A percentile compares a stretch with the other conserved stretches of the same genome.
Conservation (phyloP, 768 basidiomycete genomes). For the Stropharia rugosoannulata region DNA sequence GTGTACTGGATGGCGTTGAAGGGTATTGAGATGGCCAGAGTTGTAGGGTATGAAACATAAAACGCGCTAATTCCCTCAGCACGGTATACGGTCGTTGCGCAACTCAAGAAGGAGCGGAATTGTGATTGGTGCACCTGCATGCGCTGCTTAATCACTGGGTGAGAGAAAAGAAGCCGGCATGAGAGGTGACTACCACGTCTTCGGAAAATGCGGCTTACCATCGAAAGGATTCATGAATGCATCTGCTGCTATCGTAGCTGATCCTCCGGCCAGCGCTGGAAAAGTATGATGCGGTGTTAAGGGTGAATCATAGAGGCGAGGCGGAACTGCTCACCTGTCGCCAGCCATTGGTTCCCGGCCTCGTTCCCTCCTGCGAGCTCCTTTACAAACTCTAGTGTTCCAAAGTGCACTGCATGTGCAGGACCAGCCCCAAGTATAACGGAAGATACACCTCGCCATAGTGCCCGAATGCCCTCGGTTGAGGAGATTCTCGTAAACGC, state of each 20-base stretch:
- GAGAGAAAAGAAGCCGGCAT: conserved; percentile 4
- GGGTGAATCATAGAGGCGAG: background rate
- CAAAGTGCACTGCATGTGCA: conserved; percentile 98
- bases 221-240: conserved; percentile 99
- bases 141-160: conserved; percentile 94
- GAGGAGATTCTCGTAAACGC: conserved; percentile 91
- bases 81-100: conserved; percentile 80
- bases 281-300: conserved; percentile 7
- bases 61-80: conserved; percentile 89
- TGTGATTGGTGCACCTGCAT: conserved; percentile 97
- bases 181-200: background rate
- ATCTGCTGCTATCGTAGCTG: conserved; percentile 93
- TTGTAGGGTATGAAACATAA: conserved; percentile 99
- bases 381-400: conserved; percentile 92
- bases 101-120: conserved; percentile 85
- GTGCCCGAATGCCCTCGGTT: conserved; percentile 85
- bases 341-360: conserved; percentile 77
- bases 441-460: conserved; percentile 96
- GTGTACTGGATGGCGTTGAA: conserved; percentile 99
- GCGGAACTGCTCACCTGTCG: conserved; percentile 68
- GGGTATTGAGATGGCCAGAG: conserved; percentile 93
- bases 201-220: conserved; percentile 51
- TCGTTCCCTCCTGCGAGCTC: conserved; percentile 89
- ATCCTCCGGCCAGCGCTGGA: conserved; percentile 87
- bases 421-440: conserved; percentile 97